Base-by-base conservation (phyloP, 345 rosid genomes). In the Euphorbia tirucalli region DNA sequence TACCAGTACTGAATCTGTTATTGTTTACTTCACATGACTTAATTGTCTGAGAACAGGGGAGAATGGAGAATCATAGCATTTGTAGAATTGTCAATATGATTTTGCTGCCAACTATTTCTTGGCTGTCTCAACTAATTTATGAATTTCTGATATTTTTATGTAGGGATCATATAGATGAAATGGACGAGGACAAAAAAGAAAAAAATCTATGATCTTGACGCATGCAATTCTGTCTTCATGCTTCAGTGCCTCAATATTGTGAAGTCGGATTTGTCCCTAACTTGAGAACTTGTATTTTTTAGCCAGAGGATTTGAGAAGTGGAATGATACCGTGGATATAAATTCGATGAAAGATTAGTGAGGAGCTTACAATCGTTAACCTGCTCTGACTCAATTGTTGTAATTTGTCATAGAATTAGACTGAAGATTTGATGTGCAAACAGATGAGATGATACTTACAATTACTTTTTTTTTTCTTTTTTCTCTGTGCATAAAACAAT, bases 111-210 rank as follows among this genome's bases (percentile, higher is more conserved):
- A 48, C 3, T n/a, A 31, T 32, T 37, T 35, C 46, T 28, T 44
- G 5, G 3, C 61, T 19, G 31, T 14, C 24, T 19, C 22, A 18
- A 30, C 62, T 67, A 39, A 65, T 39, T 9, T 55, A 9, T 44
- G 30, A 24, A 5, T 56, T 30, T 41, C 28, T 32, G 32, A 16
- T 35, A 3, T 46, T 31, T 48, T 68, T 60, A 31, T 68, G 24
- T 56, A 85, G 89, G 80, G 82, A 84, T 11, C 80, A 63, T 59
- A 79, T 68, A 4, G 58, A 50, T 75, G 86, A 80, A 59, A 81
- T 82, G 84, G 84, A 83, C 16, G 87, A 80, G 31, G 81, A 80
- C 71, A 79, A 72, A 69, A 57, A 75, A 30, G 88, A 79, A 28
- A 83, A 68, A 31, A 74, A 76, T 65, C 78, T 79, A 25, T 59